Evolutionary conservation across 805 yeast genomes (phyloP).

Genomic region (Barnettozyma siamensis): DNA sequence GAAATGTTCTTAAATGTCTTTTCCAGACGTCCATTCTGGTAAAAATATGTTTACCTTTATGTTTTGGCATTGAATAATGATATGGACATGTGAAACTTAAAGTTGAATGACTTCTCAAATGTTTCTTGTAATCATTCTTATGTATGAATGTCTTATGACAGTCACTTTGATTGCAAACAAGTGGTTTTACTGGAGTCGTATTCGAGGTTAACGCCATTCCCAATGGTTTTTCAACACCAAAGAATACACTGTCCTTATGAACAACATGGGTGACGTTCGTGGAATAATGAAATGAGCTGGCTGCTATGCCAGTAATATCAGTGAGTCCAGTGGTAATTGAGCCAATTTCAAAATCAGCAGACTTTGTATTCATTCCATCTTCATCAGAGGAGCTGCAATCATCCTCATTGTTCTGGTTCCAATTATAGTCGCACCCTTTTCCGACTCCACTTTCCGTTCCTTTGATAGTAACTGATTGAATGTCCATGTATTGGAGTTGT

Average conservation of each 20-base stretch:
- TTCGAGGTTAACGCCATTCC: slow-evolving; percentile 3
- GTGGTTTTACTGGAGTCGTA: background rate
- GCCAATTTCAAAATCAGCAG: background rate
- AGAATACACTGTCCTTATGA: no score
- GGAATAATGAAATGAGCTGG: no score
- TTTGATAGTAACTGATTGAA: slow-evolving; percentile 3
- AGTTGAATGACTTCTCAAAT: slow-evolving; percentile 6
- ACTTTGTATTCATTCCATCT: background rate
- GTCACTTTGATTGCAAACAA: slow-evolving; percentile 3
- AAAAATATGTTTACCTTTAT: slow-evolving; percentile 71
- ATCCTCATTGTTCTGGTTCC: slow-evolving; percentile 1
- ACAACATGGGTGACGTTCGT: no score
- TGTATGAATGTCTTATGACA: slow-evolving; percentile 4
- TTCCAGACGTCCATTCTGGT: slow-evolving; percentile 69
- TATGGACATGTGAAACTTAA: slow-evolving; percentile 10
- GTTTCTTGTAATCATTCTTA: slow-evolving; percentile 9
- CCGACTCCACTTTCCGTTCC: slow-evolving; percentile 5
- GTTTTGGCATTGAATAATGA: slow-evolving; percentile 36
- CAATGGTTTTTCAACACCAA: slow-evolving; percentile 2
- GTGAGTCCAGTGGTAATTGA: background rate
- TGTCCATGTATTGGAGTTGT: slow-evolving; percentile 4
- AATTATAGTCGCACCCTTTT: slow-evolving; percentile 2
- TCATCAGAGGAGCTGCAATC: background rate
- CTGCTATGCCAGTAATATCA: no score
- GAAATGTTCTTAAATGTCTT: slow-evolving; percentile 66